These are phyloP conservation scores for Neonectria ditissima DNA, from an alignment of 2,329 filamentous ascomycete species.

Conservation along the genomic window DNA sequence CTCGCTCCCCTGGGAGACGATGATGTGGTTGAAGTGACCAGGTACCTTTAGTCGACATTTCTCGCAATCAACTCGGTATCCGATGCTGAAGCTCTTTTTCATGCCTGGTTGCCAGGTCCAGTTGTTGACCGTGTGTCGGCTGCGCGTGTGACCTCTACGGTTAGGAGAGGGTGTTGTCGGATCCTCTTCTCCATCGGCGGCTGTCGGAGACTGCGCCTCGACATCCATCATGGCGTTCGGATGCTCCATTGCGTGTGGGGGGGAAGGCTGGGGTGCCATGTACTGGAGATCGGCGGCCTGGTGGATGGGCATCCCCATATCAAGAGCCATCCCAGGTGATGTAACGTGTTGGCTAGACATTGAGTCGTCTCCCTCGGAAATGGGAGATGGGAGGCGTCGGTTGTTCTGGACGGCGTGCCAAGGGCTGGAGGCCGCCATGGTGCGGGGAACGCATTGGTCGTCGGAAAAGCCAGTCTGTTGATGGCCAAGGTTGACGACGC, in stretches of 20 bases:
- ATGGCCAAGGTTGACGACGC: constrained; percentile 54
- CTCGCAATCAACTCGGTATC: constrained; percentile 81
- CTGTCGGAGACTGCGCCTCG: constrained; percentile 43
- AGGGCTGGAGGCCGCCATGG: constrained; percentile 57
- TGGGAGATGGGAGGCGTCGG: constrained; percentile 68
- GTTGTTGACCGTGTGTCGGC: constrained; percentile 69
- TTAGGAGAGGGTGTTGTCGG: constrained; percentile 60
- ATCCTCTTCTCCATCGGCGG: constrained; percentile 50
- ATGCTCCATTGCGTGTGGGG: constrained; percentile 54
- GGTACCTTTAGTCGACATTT: constrained; percentile 81
- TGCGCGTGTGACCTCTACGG: constrained; percentile 67
- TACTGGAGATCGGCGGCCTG: constrained; percentile 45
- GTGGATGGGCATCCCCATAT: constrained; percentile 50
- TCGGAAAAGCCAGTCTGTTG: constrained; percentile 55
- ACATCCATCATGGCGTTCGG: constrained; percentile 54
- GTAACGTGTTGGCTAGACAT: constrained; percentile 54
- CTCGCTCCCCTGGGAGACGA: constrained; percentile 66
- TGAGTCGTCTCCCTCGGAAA: constrained; percentile 66
- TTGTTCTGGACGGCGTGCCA: constrained; percentile 67
- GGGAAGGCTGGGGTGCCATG: constrained; percentile 36
- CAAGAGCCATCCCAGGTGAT: constrained; percentile 48
- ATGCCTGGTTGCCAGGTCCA: constrained; percentile 72
- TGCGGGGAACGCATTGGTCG: constrained; percentile 62
- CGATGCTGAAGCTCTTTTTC: constrained; percentile 82
- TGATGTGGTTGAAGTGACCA: constrained; percentile 85